Conservation (phyloP, 2,329 filamentous ascomycete species). For the Neocatenulostroma microsporum region DNA sequence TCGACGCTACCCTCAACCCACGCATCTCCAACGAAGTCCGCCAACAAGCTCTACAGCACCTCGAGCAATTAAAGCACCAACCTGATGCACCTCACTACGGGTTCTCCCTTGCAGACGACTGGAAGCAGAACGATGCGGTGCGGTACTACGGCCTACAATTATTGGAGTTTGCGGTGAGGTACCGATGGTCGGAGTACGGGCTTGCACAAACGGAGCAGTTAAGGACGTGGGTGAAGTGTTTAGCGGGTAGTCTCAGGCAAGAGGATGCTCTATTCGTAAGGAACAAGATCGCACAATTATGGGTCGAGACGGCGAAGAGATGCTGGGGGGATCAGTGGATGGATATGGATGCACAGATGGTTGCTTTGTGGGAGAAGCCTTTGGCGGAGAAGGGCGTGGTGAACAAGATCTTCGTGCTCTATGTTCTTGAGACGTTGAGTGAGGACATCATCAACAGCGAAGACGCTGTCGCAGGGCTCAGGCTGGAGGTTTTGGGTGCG, state of each 20-base stretch:
- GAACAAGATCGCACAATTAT: constrained; percentile 90
- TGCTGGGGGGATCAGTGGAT: constrained; percentile 82
- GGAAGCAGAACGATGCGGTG: constrained; percentile 67
- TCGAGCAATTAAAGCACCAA: constrained; percentile 76
- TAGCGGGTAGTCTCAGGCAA: constrained; percentile 62
- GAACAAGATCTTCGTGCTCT: constrained; percentile 80
- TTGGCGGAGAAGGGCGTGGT: constrained; percentile 34
- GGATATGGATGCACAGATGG: constrained; percentile 81
- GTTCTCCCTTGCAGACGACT: constrained; percentile 70
- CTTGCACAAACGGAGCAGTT: constrained; percentile 60
- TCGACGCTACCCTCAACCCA: constrained; percentile 79
- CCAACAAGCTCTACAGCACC: constrained; percentile 72
- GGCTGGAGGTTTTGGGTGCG: constrained; percentile 76
- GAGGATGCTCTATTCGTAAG: constrained; percentile 75
- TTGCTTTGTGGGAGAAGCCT: constrained; percentile 62
- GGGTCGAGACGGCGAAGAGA: constrained; percentile 90
- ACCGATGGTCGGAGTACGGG: constrained; percentile 70
- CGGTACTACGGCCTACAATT: constrained; percentile 91
- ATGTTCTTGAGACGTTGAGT: constrained; percentile 81
- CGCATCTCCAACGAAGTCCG: constrained; percentile 73
- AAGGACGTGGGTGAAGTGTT: constrained; percentile 67
- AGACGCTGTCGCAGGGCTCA: constrained; percentile 73
- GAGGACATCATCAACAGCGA: constrained; percentile 89
- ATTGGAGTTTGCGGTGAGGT: constrained; percentile 80
- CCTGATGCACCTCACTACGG: constrained; percentile 76